A percentile compares a stretch with the other conserved stretches of the same genome.
Evolutionary conservation across 208 protist species (phyloP).

Genomic region (Acanthamoeba triangularis): DNA sequence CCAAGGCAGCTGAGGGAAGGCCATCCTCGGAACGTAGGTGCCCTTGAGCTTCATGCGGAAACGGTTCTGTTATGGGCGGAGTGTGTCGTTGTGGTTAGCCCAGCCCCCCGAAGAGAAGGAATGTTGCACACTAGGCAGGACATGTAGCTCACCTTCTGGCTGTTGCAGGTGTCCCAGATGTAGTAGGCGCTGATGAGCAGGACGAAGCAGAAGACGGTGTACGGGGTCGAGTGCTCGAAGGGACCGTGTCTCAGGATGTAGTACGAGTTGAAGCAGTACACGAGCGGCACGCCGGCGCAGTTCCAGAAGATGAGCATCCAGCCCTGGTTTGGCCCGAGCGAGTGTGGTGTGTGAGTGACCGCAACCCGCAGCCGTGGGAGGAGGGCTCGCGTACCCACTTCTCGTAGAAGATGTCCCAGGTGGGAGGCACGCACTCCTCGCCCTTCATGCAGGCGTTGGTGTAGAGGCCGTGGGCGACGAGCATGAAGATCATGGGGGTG

Average conservation of each 20-base stretch:
- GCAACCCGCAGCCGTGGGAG: neutral
- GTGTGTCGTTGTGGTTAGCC: neutral
- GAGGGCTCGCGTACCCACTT: conserved; percentile 97
- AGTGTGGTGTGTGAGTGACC: neutral
- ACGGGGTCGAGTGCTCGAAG: conserved; percentile 76
- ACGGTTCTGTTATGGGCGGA: conserved; percentile 41
- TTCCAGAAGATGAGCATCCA: conserved; percentile 97
- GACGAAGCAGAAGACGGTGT: conserved; percentile 89
- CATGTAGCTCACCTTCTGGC: conserved; percentile 93
- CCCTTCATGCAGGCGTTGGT: conserved; percentile 96
- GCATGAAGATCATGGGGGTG: conserved; percentile 95
- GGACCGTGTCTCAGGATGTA: conserved; percentile 90
- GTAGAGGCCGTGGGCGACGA: conserved; percentile 96
- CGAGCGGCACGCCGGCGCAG: conserved; percentile 96
- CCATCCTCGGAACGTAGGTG: conserved; percentile 90
- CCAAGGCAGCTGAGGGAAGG: conserved; percentile 97
- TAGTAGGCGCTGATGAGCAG: conserved; percentile 95
- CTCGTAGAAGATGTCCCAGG: conserved; percentile 98
- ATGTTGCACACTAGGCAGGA: neutral
- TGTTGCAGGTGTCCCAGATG: conserved; percentile 96
- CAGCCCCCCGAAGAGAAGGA: neutral
- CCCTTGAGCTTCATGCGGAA: conserved; percentile 95
- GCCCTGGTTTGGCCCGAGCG: conserved; percentile 7
- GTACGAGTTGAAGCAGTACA: conserved; percentile 96
- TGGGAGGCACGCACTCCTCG: conserved; percentile 96